Evolutionary conservation across 768 basidiomycete genomes (phyloP), one percentile per base, ranked within the genome.

Genomic region (Leccinum truebloodii): DNA sequence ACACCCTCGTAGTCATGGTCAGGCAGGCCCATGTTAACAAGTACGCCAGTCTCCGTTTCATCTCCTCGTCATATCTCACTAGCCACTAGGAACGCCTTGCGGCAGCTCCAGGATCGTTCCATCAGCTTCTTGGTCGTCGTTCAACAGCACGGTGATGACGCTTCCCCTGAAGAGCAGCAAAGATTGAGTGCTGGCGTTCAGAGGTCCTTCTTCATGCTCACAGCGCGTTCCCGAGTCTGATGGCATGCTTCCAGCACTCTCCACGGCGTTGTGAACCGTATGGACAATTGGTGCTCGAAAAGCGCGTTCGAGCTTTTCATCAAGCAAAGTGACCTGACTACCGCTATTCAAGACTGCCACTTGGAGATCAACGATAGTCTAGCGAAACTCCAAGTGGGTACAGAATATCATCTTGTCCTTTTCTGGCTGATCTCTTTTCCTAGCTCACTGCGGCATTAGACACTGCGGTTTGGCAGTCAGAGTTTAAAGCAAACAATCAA

Each of bases 1-100:
- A 76, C 48, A 72, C 67, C 34, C 80, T 86, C 46, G 69, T 85
- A 22, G 58, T 78, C 54, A 71, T 82, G 32, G 79, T 83, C 65
- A 76, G 79, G 46, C 79, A 80, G 63, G 81, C 84, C 10, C 62
- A 73, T 3, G 71, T 75, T 2, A 86, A 86, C 68, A 78, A 76
- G 85, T 83, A 64, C 22, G 69, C 20, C 16, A 12, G 4, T 22
- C 18, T n/a, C 24, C 44, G 7, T 54, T 28, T 35, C 8, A 18
- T 52, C 37, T 6, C 13, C 24, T 28, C 26, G 20, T 18, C 37
- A 51, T 59, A 22, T 28, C 28, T 28, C 28, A 28, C 28, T 28
- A 28, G 28, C 28, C 28, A 13, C 20, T 55, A 83, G 83, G 63
- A 64, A 76, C 54, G 78, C 79, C 37, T 76, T 81, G 37, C 65